Base-by-base conservation (phyloP, 2,329 filamentous ascomycete species). In the Pseudogymnoascus sp. region DNA sequence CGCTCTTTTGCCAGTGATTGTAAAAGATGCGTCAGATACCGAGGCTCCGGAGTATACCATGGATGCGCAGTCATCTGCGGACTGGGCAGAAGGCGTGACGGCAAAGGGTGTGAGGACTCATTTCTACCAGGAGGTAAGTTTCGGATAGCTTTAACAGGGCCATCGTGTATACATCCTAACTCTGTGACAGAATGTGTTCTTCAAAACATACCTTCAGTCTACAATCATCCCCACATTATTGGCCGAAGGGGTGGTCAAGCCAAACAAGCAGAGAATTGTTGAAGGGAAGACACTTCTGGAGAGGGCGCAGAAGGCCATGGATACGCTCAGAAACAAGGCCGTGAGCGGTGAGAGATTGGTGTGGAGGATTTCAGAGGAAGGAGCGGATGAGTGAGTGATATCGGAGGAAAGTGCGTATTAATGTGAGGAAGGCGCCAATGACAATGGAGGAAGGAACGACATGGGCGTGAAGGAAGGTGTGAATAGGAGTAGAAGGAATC, bases 1-100 rank as follows among this genome's bases (percentile, higher is more conserved):
- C 0, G 72, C 86, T 13, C 77, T 87, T 72, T 71, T 88, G 5
- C 85, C 85, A 0, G 78, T 87, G 13, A 82, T 87, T 62, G 65
- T 84, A 48, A 76, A 72, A 45, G 80, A 85, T 64, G 78, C 83
- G 0, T 78, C 74, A 0, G 74, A 77, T 4, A 74, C 73, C 0
- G 72, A 77, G 15, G 73, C 71, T 63, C 83, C 84, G 0, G 75
- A 79, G 64, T 86, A 84, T 61, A 75, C 75, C 36, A 82, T 84
- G 80, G 80, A 84, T 59, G 78, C 78, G 0, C 52, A 65, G n/a
- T 72, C 72, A 6, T 74, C 71, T 9, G 74, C 77, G 5, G 42
- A 63, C 1, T 86, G 83, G 83, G 74, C 73, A 3, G 74, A 80
- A 2, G 83, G 80, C 0, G 82, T 86, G 0, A 70, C 77, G 8